These are phyloP conservation scores for Fusarium concolor DNA, from an alignment of 2,329 filamentous ascomycete species.

Conservation along the genomic window DNA sequence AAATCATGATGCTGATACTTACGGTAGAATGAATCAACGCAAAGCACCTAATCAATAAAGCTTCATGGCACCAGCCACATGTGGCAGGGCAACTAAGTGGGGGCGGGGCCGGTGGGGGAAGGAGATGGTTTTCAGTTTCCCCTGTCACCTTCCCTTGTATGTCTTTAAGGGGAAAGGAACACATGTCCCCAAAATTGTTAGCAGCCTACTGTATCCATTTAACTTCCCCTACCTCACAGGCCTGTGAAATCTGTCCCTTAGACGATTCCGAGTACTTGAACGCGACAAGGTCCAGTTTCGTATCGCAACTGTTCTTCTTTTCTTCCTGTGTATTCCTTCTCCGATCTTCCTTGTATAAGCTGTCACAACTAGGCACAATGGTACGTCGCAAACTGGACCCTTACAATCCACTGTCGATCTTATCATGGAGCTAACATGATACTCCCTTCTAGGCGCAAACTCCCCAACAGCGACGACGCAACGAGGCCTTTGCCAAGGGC, in stretches of 20 bases:
- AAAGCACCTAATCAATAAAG: slow-evolving; percentile 23
- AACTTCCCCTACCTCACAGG: slow-evolving; percentile 16
- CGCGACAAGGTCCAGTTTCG: slow-evolving; percentile 10
- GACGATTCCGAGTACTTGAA: slow-evolving; percentile 35
- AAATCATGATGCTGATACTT: slow-evolving; percentile 17
- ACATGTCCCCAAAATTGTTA: slow-evolving; percentile 50
- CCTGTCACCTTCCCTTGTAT: slow-evolving; percentile 9
- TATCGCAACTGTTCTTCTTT: slow-evolving; percentile 3
- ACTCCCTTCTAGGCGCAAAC: slow-evolving; percentile 76
- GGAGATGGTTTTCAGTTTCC: slow-evolving; percentile 4
- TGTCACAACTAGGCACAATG: slow-evolving; percentile 19
- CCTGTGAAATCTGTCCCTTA: slow-evolving; percentile 47
- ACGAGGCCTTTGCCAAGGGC: slow-evolving; percentile 80
- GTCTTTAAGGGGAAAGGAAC: slow-evolving; percentile 44
- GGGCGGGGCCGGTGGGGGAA: slow-evolving; percentile 35
- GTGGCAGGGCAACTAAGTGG: slow-evolving; percentile 21
- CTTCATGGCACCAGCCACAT: slow-evolving; percentile 27
- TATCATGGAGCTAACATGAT: slow-evolving; percentile 38
- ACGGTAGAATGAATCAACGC: background rate
- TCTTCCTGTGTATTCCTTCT: slow-evolving; percentile 7
- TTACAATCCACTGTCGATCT: slow-evolving; percentile 20
- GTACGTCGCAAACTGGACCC: slow-evolving; percentile 20
- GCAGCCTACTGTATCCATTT: slow-evolving; percentile 29
- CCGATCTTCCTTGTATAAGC: background rate
- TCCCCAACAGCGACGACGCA: slow-evolving; percentile 83